Base-by-base conservation (phyloP, 2,329 filamentous ascomycete species). In the Sclerotiophoma versabilis region DNA sequence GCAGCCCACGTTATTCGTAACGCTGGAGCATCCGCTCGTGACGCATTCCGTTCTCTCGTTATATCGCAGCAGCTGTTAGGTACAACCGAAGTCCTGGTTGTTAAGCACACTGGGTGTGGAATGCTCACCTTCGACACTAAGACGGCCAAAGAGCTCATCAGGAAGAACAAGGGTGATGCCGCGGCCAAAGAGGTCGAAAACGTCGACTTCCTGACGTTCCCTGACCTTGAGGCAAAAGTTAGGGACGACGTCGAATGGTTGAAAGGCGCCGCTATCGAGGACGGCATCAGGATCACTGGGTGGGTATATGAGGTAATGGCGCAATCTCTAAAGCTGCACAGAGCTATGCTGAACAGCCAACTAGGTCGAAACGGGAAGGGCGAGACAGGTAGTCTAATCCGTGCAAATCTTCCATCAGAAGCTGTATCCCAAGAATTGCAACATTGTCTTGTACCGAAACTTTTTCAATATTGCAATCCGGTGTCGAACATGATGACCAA, bases 1-100 rank as follows among this genome's bases (percentile, higher is more conserved):
- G 89, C 92, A 60, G 91, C 90, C 0, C 90, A 95, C 73, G 84
- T 92, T 26, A 88, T 92, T 55, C 85, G 90, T 54, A 93, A 92
- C 61, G 79, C 77, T 5, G 77, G 77, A 10, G 89, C 80, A 1
- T 86, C 83, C 14, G 87, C 84, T 1, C 76, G 80, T 30, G 90
- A 93, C 51, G 88, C 87, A 0, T 80, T 93, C 7, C 87, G 91
- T 44, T 90, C 86, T 17, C 83, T 95, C 50, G 74, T 93, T 57
- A 91, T 95, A 66, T 92, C 89, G 0, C 82, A 95, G 75, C 90
- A 93, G 71, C 80, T 93, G 7, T 82, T 95, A 0, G 89, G 87
- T 8, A 95, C 91, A 0, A 80, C 82, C 1, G 90, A 93, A 73
- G 87, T 95, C 43, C 73, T 93, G 15, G 71, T 93, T 20, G 80